phyloP scores from a whole-genome alignment of 163 green algal species.

The Trebouxia gelatinosa region DNA sequence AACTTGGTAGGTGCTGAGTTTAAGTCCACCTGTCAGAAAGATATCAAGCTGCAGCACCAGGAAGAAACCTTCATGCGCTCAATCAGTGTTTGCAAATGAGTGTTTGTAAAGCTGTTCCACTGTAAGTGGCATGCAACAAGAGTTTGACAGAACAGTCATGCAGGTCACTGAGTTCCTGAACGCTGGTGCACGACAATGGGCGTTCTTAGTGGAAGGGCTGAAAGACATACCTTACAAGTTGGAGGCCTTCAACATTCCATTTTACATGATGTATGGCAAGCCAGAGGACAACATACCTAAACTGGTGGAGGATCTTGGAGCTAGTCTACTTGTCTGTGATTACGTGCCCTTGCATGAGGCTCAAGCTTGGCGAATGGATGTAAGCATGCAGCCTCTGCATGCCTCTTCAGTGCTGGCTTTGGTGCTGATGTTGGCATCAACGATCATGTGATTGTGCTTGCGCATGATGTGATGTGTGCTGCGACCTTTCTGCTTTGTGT shows the following conservation, averaged over 20 bases:
- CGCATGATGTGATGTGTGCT: no score
- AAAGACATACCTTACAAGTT: conserved; percentile 69
- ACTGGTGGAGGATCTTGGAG: conserved; percentile 59
- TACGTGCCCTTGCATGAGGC: conserved; percentile 81
- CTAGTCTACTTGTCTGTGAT: conserved; percentile 88
- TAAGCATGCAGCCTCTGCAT: no score
- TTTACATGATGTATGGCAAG: conserved; percentile 88
- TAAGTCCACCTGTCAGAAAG: neutral
- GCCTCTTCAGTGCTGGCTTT: no score
- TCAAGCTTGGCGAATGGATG: conserved; percentile 69
- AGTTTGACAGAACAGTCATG: neutral
- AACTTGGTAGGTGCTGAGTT: conserved; percentile 71
- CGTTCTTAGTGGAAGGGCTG: conserved; percentile 94
- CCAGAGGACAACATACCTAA: conserved; percentile 74
- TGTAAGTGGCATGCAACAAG: neutral
- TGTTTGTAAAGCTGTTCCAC: neutral
- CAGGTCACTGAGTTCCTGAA: conserved; percentile 67
- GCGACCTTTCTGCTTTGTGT: no score
- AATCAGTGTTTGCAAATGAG: neutral
- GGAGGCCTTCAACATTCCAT: conserved; percentile 77
- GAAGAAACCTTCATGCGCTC: neutral
- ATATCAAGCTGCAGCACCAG: neutral
- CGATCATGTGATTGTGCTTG: no score
- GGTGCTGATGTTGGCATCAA: no score
- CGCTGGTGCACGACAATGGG: conserved; percentile 87